These are phyloP conservation scores for Ophiocordyceps unilateralis DNA, from an alignment of 2,329 filamentous ascomycete genomes.

Conservation along the genomic window DNA sequence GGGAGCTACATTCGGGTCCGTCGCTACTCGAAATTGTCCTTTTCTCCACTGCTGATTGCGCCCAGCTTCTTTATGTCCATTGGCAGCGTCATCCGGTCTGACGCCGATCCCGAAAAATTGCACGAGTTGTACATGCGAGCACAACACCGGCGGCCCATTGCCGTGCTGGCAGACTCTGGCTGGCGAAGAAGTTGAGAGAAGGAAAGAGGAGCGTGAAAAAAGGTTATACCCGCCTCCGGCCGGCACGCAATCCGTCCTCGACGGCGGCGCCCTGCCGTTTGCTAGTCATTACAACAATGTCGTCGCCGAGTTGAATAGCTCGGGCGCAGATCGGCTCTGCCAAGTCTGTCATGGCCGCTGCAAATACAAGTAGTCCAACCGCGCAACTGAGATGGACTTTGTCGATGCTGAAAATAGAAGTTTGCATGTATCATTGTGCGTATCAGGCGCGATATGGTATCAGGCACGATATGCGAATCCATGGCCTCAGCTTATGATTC, in stretches of 20 bases:
- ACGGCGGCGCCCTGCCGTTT: background rate
- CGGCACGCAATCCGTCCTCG: conserved; percentile 1
- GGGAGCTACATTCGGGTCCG: conserved; percentile 84
- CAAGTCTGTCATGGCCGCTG: background rate
- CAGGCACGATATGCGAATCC: background rate
- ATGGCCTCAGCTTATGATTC: background rate
- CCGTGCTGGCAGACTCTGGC: conserved; percentile 26
- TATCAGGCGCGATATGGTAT: too few relatives aligned
- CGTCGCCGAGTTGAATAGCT: background rate
- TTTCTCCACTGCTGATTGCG: background rate
- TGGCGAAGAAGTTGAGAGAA: conserved; percentile 12
- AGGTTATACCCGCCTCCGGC: conserved; percentile 2
- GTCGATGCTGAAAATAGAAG: background rate
- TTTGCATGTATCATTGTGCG: background rate
- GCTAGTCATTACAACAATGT: background rate
- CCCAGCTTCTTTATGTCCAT: conserved; percentile 93
- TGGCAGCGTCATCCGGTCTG: conserved; percentile 86
- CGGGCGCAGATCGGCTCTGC: background rate
- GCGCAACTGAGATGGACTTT: too few relatives aligned
- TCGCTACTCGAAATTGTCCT: background rate
- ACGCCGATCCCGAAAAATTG: conserved; percentile 54
- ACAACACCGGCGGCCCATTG: conserved; percentile 56
- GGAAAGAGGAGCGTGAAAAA: background rate
- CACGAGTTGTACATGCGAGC: conserved; percentile 61
- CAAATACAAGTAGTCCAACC: background rate